These are phyloP conservation scores for Phytopythium ostracodes DNA, from an alignment of 352 stramenopile genomes.

Conservation along the genomic window DNA sequence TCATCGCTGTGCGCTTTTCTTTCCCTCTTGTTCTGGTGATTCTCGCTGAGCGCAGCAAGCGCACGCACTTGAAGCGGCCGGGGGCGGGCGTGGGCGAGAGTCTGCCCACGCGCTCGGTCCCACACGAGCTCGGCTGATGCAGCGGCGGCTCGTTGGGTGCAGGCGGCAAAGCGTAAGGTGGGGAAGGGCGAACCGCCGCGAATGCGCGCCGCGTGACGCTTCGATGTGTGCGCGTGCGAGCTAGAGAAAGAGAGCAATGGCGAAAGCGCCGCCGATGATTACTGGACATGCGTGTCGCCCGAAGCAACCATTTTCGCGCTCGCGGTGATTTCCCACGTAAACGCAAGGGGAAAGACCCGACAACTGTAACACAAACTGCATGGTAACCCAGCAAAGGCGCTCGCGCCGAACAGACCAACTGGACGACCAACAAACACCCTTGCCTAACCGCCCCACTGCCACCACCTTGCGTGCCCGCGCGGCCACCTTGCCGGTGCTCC, in stretches of 20 bases:
- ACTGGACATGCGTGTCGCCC: background rate
- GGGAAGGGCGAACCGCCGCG: too few relatives aligned
- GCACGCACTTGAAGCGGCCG: conserved; percentile 6
- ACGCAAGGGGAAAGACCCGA: background rate
- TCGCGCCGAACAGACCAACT: background rate
- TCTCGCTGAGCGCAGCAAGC: background rate
- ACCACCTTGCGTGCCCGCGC: conserved; percentile 3
- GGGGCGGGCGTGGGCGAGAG: background rate
- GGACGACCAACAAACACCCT: too few relatives aligned
- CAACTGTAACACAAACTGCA: background rate
- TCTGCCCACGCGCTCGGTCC: background rate
- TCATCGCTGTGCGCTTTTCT: background rate
- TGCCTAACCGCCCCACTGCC: too few relatives aligned
- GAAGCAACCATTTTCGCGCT: background rate
- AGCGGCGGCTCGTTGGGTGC: too few relatives aligned
- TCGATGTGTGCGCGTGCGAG: background rate
- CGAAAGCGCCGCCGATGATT: background rate
- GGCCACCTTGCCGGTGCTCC: background rate
- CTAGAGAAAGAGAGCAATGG: background rate
- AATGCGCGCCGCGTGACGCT: background rate
- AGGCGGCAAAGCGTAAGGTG: too few relatives aligned
- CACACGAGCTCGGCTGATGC: background rate
- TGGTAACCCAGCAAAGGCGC: background rate
- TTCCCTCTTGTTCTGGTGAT: background rate
- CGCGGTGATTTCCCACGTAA: background rate